Evolutionary conservation across 2,329 filamentous ascomycete species (phyloP), one percentile per base, ranked within the genome.

Genomic region (Leptosphaerulina australis): DNA sequence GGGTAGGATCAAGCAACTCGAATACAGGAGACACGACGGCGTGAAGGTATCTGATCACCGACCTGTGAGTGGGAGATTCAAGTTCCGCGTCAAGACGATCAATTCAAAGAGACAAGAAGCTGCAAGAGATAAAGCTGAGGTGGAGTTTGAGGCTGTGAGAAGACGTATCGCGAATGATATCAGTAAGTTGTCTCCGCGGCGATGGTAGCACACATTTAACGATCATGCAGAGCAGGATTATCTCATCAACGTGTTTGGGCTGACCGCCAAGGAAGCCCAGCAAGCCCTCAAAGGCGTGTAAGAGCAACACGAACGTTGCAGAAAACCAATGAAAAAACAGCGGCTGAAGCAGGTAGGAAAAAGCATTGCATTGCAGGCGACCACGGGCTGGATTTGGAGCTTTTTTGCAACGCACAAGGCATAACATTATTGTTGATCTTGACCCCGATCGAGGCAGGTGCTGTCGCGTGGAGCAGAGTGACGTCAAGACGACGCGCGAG

Each of bases 11-110:
- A 87, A 91, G 73, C 92, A 97, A 73, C 76, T 91, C 38, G 90
- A 96, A 58, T 99, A 99, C 73, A 80, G 83, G 39, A 80, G 94
- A 38, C 93, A 97, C 74, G 94, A 97, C 72, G 54, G 58, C 21
- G 88, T 97, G 25, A 83, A 87, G 53, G 89, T 93, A 4, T 96
- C 90, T 24, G 94, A 99, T 70, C 94, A 99, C 74, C 82, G 94
- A 58, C 94, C 94, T 8, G 94, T 99, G 22, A 96, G 88, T 55
- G 94, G 89, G 1, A 79, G 80, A 26, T 96, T 99, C 75, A 85
- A 84, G 67, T 83, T 97, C 44, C 84, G 88, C 43, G 82, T 97
- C 52, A 99, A 97, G 79, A 89, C 83, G 14, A 86, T 97, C 25
- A 82, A 87, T 53, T 80, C 83, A 5, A 82, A 84, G 63, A 81